A percentile compares a stretch with the other conserved stretches of the same genome.
Conservation (phyloP, 169 alveolate species). For the Eimeria zaria region DNA sequence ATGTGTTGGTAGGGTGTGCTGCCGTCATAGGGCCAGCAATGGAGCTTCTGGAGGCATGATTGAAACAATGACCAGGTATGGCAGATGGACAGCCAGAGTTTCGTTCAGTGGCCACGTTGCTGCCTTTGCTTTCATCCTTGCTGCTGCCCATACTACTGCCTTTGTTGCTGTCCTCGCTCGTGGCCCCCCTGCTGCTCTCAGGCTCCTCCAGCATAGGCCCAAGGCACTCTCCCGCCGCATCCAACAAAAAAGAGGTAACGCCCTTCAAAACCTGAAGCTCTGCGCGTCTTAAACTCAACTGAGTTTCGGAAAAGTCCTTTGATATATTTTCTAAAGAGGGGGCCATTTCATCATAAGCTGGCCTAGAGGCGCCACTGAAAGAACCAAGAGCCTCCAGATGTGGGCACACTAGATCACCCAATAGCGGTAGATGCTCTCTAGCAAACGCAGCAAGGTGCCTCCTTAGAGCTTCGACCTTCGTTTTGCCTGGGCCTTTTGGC, state of each 20-base stretch:
- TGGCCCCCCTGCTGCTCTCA: constrained; percentile 8
- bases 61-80: neutral
- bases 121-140: neutral
- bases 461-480: constrained; percentile 11
- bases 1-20: neutral
- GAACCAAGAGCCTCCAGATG: constrained; percentile 52
- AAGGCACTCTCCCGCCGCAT: constrained; percentile 23
- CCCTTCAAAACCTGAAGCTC: constrained; percentile 51
- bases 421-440: constrained; percentile 66
- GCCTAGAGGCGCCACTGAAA: neutral
- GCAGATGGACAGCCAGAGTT: neutral
- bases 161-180: neutral
- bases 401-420: constrained; percentile 67
- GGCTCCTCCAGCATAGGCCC: constrained; percentile 30
- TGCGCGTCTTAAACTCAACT: constrained; percentile 27
- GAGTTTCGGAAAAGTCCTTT: neutral
- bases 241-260: constrained; percentile 51
- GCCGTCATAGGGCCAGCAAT: neutral
- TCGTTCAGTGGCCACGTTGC: neutral
- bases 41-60: neutral
- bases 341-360: neutral
- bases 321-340: neutral
- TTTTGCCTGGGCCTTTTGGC: neutral
- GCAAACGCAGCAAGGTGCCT: constrained; percentile 72
- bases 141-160: neutral